Evolutionary conservation across 257 asterid species (phyloP), one percentile per base, ranked within the genome.

Genomic region (Capsicum rhomboideum): DNA sequence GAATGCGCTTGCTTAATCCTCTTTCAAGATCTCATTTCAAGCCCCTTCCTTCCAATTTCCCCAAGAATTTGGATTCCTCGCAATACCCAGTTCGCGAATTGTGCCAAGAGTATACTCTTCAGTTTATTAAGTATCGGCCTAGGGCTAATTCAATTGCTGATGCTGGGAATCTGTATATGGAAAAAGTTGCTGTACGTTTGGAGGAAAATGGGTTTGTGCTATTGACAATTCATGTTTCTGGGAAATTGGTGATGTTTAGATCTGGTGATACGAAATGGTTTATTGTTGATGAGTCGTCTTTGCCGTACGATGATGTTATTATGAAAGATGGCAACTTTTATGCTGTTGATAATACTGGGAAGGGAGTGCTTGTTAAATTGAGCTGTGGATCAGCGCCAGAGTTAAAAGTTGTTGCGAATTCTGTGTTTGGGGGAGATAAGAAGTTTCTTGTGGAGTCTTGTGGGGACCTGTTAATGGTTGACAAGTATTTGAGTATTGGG

Each of bases 81-180:
- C 63, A 89, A 71, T 58, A 91, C 31, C 91, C 87, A 88, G 87
- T 96, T 79, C 83, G 42, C 8, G 95, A 93, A 83, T 84, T 94
- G 85, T 92, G 94, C 0, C 88, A 84, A 11, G 98, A 94, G 77
- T 94, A 89, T 64, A 87, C 93, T 55, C 95, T 96, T 54, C 97
- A 93, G 93, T 93, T 90, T 81, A 90, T 94, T 29, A 92, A 88
- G 63, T 94, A 91, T 82, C 86, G 95, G 16, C 98, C 97, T 8
- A 87, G 72, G 85, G 98, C 97, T 54, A 94, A 26, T 86, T 94
- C 97, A 53, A 88, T 94, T 79, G 92, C 91, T 4, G 97, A 91
- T 55, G 94, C 97, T 1, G 96, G 96, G 44, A 91, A 91, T 87
- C 90, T 93, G 0, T 96, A 96, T 90, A 91, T 89, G 97, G 98